Base-by-base conservation (phyloP, 2,329 filamentous ascomycete species). In the Lasiodiplodia citricola region DNA sequence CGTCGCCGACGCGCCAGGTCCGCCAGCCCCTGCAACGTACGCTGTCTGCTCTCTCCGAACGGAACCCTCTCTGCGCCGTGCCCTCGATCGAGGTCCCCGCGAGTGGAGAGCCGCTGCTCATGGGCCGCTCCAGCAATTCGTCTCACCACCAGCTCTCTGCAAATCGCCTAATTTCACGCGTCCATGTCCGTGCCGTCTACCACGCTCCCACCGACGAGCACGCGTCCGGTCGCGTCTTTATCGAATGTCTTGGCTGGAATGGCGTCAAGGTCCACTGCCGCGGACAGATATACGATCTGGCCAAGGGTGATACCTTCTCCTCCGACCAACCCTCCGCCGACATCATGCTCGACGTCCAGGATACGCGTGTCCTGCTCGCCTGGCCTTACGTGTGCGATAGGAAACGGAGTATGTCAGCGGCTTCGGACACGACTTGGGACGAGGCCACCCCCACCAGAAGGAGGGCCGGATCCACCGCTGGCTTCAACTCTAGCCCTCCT, bases 211-310 rank as follows among this genome's bases (percentile, higher is more conserved):
- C 86, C 23, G 86, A 87, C 67, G 87, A 87, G 5, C 86, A 92
- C 74, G 89, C 92, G 73, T 86, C 89, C 71, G 92, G 92, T 78
- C 91, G 89, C 79, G 88, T 99, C 57, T 92, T 97, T 80, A 91
- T 99, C 74, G 87, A 93, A 75, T 99, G 96, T 84, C 88, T 92
- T 75, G 96, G 96, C 25, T 98, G 95, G 95, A 99, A 99, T 79
- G 96, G 96, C 18, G 86, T 96, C 72, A 97, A 93, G 83, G 83
- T 99, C 73, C 94, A 97, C 82, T 97, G 93, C 83, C 91, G 95
- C 80, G 93, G 93, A 68, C 90, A 91, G 73, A 91, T 93, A 3
- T 95, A 92, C 85, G 93, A 97, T 73, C 82, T 99, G 75, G 86
- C 85, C 72, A 97, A 97, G 83, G 93, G 92, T 21, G 94, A 97